A percentile compares a stretch with the other conserved stretches of the same genome.
These are phyloP conservation scores for Curvularia lunata DNA, from an alignment of 2,329 filamentous ascomycete species.

Conservation along the genomic window DNA sequence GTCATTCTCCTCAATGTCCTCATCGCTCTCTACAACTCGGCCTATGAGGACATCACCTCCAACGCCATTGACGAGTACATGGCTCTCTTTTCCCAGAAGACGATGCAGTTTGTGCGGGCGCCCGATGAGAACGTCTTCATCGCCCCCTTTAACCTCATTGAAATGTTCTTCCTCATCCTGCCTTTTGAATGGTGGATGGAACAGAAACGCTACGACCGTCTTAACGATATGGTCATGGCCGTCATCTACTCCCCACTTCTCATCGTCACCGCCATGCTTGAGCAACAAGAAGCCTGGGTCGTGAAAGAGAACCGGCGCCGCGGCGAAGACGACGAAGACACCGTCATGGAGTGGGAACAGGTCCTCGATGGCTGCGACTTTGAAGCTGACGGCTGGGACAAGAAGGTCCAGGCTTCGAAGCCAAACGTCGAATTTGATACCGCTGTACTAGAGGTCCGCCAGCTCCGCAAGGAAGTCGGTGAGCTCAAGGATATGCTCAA, in stretches of 20 bases:
- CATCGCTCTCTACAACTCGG: constrained; percentile 95
- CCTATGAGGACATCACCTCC: constrained; percentile 92
- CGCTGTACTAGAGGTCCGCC: constrained; percentile 68
- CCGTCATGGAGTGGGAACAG: constrained; percentile 92
- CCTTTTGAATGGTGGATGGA: constrained; percentile 96
- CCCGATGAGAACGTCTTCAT: constrained; percentile 99
- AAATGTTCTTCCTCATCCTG: constrained; percentile 77
- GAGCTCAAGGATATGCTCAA: constrained; percentile 53
- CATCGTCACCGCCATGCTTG: constrained; percentile 72
- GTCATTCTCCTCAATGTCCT: constrained; percentile 93
- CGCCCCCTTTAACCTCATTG: constrained; percentile 90
- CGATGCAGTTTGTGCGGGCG: constrained; percentile 94
- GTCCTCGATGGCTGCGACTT: constrained; percentile 74
- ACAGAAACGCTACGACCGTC: constrained; percentile 71
- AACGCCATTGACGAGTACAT: constrained; percentile 96
- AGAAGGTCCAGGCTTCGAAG: constrained; percentile 75
- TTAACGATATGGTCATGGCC: constrained; percentile 91
- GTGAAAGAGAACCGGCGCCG: constrained; percentile 76
- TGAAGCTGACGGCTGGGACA: constrained; percentile 83
- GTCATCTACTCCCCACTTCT: constrained; percentile 84
- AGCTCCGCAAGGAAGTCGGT: constrained; percentile 53
- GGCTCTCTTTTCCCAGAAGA: constrained; percentile 90
- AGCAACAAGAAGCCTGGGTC: constrained; percentile 55
- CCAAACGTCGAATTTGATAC: constrained; percentile 83
- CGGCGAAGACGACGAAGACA: constrained; percentile 89